phyloP scores from a whole-genome alignment of 169 alveolate genomes.

The Plasmodium gonderi region DNA sequence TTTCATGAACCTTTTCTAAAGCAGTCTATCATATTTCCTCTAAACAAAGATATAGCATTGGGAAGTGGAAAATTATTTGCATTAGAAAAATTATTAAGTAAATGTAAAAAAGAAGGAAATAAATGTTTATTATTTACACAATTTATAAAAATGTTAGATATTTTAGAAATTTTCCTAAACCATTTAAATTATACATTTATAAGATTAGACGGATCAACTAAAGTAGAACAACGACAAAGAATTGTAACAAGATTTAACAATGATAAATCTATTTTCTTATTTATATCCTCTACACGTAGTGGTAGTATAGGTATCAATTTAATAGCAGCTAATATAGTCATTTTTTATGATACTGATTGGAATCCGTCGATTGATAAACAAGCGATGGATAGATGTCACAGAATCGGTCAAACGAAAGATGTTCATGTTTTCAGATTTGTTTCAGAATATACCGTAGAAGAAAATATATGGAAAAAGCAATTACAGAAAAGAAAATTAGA shows the following conservation, averaged over 20 bases:
- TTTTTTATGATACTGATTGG: conserved; percentile 99
- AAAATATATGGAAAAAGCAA: conserved; percentile 96
- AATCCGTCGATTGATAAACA: conserved; percentile 99
- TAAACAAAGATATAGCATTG: conserved; percentile 85
- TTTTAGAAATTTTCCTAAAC: conserved; percentile 96
- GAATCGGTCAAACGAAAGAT: conserved; percentile 98
- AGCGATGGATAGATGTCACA: conserved; percentile 99
- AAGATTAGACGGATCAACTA: conserved; percentile 98
- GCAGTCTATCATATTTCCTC: conserved; percentile 85
- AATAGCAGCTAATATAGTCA: conserved; percentile 98
- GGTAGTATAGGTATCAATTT: conserved; percentile 99
- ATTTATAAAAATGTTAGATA: conserved; percentile 97
- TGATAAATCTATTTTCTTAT: conserved; percentile 94
- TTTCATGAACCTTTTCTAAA: conserved; percentile 46
- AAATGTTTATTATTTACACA: conserved; percentile 97
- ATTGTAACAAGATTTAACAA: conserved; percentile 96
- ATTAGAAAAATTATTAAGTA: conserved; percentile 88
- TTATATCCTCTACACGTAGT: conserved; percentile 98
- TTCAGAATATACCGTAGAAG: conserved; percentile 97
- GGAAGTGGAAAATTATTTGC: conserved; percentile 97
- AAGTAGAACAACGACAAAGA: conserved; percentile 95
- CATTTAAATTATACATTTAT: conserved; percentile 95
- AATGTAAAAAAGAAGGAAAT: conserved; percentile 92
- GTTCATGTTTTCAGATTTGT: conserved; percentile 97
- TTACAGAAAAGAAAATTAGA: conserved; percentile 97